Evolutionary conservation across 352 stramenopile genomes (phyloP).

Genomic region (Pythium aphanidermatum): DNA sequence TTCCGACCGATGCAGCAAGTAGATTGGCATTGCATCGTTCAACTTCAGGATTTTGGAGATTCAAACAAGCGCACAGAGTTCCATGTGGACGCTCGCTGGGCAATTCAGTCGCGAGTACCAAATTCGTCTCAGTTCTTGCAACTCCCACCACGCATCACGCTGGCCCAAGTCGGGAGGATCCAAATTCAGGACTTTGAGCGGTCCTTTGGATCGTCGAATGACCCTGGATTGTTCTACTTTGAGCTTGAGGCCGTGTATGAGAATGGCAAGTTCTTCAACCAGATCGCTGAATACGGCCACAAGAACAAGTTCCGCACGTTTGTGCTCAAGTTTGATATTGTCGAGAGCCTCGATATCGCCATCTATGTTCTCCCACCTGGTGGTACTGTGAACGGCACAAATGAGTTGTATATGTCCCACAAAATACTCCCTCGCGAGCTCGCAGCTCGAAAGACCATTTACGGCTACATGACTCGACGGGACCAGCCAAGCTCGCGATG

Average conservation of each 20-base stretch:
- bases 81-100: constrained; percentile 49
- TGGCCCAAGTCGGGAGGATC: constrained; percentile 34
- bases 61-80: constrained; percentile 35
- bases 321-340: constrained; percentile 38
- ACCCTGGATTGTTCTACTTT: constrained; percentile 49
- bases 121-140: constrained; percentile 9
- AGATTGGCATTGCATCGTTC: constrained; percentile 49
- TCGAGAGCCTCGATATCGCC: constrained; percentile 30
- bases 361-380: constrained; percentile 70
- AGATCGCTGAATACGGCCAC: constrained; percentile 58
- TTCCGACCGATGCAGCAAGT: constrained; percentile 7
- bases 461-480: constrained; percentile 53
- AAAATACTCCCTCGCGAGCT: constrained; percentile 37
- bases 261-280: constrained; percentile 66
- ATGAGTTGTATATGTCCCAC: constrained; percentile 67
- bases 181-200: constrained; percentile 41
- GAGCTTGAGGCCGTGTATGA: constrained; percentile 57
- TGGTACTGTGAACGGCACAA: constrained; percentile 67
- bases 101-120: constrained; percentile 26
- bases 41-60: constrained; percentile 48
- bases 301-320: constrained; percentile 46
- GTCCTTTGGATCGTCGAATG: constrained; percentile 29
- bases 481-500: not conserved
- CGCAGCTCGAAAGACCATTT: constrained; percentile 47
- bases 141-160: constrained; percentile 24